Conservation (phyloP, 306 rosid genomes). For the Delonix regia region DNA sequence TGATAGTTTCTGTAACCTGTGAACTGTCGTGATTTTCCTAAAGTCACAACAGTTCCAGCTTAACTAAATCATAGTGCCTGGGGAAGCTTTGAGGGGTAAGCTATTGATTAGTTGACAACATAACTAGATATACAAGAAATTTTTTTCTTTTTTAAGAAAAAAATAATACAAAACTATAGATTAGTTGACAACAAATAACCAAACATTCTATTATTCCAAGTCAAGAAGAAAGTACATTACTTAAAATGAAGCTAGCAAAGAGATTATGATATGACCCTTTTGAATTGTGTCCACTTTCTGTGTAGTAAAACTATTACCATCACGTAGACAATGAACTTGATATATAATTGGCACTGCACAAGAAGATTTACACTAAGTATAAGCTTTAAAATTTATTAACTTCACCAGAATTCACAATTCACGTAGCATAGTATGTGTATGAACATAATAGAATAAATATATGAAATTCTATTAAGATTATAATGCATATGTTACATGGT, state of each 20-base stretch:
- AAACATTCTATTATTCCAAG: constrained; percentile 7
- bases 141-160: too few relatives aligned
- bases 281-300: constrained; percentile 92
- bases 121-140: too few relatives aligned
- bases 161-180: too few relatives aligned
- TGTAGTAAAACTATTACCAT: constrained; percentile 95
- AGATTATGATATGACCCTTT: constrained; percentile 79
- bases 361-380: constrained; percentile 25
- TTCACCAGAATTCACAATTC: constrained; percentile 16
- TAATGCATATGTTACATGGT: constrained; percentile 5
- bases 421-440: not conserved
- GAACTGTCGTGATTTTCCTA: too few relatives aligned
- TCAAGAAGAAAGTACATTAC: constrained; percentile 50
- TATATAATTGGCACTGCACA: constrained; percentile 88
- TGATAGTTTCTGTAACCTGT: too few relatives aligned
- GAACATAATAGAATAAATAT: constrained; percentile 12
- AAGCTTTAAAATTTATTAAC: not conserved
- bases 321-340: constrained; percentile 76
- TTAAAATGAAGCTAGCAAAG: constrained; percentile 86
- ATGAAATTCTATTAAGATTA: constrained; percentile 6
- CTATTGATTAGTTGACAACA: too few relatives aligned
- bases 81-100: too few relatives aligned
- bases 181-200: not conserved
- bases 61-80: too few relatives aligned
- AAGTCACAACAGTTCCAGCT: too few relatives aligned